These are phyloP conservation scores for Takakia lepidozioides DNA, from an alignment of 225 moss, liverwort and hornwort species.

Conservation along the genomic window DNA sequence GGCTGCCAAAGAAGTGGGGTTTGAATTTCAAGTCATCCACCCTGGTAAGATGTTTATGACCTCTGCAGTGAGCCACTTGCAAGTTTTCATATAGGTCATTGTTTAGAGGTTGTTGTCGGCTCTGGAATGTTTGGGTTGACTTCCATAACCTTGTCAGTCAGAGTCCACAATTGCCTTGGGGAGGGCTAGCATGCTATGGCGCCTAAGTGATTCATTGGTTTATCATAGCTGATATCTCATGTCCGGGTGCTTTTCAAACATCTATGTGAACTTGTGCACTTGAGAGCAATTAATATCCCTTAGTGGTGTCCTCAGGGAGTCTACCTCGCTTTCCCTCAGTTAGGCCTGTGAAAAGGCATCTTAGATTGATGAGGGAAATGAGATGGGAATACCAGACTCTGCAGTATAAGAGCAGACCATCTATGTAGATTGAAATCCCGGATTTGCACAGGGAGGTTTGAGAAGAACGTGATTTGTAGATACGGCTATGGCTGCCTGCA, in stretches of 20 bases:
- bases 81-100: not conserved
- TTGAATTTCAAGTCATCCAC: conserved; percentile 39
- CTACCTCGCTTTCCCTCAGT: no score
- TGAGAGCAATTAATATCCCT: not conserved
- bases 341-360: not conserved
- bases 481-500: conserved; percentile 16
- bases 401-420: no score
- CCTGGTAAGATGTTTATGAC: conserved; percentile 15
- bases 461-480: not conserved
- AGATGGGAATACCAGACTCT: no score
- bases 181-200: no score
- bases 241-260: not conserved
- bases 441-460: not conserved
- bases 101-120: not conserved
- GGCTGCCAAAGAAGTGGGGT: conserved; percentile 79
- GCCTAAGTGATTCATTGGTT: no score
- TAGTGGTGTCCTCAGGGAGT: no score
- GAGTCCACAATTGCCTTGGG: no score
- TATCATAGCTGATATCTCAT: no score
- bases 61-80: not conserved
- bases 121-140: not conserved
- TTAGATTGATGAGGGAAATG: not conserved
- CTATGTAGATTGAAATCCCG: not conserved
- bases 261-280: no score
- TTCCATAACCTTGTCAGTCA: no score